phyloP scores from a whole-genome alignment of 1,284 basidiomycete species.

The Leccinum insolens region DNA sequence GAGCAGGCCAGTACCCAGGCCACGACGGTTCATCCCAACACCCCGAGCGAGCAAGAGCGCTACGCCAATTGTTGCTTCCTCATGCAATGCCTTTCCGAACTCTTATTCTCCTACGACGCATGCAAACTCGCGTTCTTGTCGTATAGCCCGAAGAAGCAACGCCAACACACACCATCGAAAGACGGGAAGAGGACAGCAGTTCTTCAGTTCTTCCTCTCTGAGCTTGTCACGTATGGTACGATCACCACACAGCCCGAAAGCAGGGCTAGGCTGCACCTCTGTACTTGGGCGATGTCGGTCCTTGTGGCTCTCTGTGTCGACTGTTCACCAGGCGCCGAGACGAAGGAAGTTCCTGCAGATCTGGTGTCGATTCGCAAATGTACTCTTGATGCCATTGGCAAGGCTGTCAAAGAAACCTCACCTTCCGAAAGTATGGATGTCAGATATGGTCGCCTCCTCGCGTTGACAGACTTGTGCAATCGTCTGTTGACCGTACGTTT shows the following conservation, averaged over 20 bases:
- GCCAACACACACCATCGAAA: constrained; percentile 61
- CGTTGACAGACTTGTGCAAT: constrained; percentile 87
- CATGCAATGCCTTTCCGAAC: constrained; percentile 91
- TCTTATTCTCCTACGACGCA: constrained; percentile 90
- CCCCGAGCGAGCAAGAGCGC: constrained; percentile 39
- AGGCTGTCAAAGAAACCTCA: constrained; percentile 83
- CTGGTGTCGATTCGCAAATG: constrained; percentile 87
- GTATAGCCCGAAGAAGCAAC: constrained; percentile 70
- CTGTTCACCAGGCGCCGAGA: constrained; percentile 39
- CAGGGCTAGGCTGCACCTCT: constrained; percentile 44
- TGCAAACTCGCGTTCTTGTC: constrained; percentile 91
- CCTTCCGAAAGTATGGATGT: constrained; percentile 70
- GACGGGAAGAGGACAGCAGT: constrained; percentile 66
- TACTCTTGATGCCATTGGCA: constrained; percentile 87
- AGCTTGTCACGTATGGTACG: constrained; percentile 78
- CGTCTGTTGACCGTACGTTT: constrained; percentile 84
- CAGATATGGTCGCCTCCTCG: constrained; percentile 88
- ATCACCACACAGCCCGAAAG: constrained; percentile 61
- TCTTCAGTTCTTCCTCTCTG: constrained; percentile 77
- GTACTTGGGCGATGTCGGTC: no score
- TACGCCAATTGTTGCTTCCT: constrained; percentile 82
- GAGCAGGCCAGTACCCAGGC: constrained; percentile 25
- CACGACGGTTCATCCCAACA: constrained; percentile 8
- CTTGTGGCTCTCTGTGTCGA: no score
- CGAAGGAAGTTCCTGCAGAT: constrained; percentile 79